Evolutionary conservation across 306 rosid species (phyloP).

Genomic region (Macrotyloma uniflorum): DNA sequence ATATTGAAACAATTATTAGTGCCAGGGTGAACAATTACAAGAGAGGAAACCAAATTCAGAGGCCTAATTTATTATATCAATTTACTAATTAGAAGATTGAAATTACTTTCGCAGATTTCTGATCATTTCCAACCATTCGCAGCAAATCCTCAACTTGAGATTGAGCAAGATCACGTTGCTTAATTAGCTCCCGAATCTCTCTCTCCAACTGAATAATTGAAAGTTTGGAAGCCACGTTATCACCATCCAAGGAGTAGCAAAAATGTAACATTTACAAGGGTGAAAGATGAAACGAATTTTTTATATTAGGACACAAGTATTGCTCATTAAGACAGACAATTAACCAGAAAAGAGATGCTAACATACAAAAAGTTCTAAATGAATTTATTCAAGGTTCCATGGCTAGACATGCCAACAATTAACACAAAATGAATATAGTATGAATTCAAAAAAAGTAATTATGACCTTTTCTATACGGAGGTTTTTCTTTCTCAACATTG

Average conservation of each 20-base stretch:
- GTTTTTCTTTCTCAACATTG: constrained; percentile 77
- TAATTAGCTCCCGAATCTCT: constrained; percentile 75
- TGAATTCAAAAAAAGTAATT: constrained; percentile 14
- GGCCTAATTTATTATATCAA: background rate
- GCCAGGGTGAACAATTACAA: constrained; percentile 39
- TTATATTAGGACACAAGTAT: background rate
- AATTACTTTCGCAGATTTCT: constrained; percentile 55
- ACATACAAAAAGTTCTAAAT: background rate
- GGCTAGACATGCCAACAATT: constrained; percentile 5
- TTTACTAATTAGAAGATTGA: constrained; percentile 10
- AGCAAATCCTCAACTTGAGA: constrained; percentile 80
- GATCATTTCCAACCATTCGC: constrained; percentile 63
- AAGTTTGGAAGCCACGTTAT: background rate
- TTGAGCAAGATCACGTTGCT: constrained; percentile 86
- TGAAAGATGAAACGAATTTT: background rate
- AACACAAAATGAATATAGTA: constrained; percentile 15
- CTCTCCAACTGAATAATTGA: constrained; percentile 68
- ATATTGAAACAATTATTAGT: constrained; percentile 39
- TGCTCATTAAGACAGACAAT: constrained; percentile 1
- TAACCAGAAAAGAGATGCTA: background rate
- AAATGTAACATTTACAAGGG: constrained; percentile 7
- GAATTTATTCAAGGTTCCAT: constrained; percentile 1
- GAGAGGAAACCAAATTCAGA: constrained; percentile 1
- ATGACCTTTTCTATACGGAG: constrained; percentile 82
- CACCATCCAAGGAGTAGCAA: constrained; percentile 14